These are phyloP conservation scores for Hysterium pulicare DNA, from an alignment of 2,329 filamentous ascomycete species.

Conservation along the genomic window DNA sequence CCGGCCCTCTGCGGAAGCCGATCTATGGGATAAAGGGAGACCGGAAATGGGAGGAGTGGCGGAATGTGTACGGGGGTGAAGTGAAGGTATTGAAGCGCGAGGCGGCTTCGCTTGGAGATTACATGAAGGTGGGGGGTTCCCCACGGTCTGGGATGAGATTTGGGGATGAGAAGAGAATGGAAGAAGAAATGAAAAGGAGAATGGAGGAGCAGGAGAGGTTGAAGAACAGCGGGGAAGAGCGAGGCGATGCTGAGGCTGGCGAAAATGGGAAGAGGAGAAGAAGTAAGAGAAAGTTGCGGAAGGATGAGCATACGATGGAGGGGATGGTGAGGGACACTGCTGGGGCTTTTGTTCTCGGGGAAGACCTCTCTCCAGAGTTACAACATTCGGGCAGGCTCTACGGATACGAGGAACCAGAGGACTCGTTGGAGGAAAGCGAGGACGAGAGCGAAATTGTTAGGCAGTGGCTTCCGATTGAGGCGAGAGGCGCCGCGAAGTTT, in stretches of 20 bases:
- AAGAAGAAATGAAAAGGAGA: background rate
- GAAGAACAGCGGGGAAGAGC: background rate
- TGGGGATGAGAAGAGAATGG: background rate
- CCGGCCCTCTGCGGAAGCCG: no score
- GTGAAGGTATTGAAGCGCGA: no score
- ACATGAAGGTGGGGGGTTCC: no score
- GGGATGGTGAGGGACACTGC: conserved; percentile 25
- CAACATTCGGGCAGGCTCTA: conserved; percentile 11
- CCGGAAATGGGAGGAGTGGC: no score
- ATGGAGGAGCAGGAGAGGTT: no score
- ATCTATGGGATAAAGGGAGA: no score
- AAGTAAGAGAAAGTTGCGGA: conserved; percentile 7
- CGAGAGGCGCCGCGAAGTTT: conserved; percentile 9
- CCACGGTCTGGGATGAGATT: no score
- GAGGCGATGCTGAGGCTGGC: conserved; percentile 5
- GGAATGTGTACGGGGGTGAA: no score
- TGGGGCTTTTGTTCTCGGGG: no score
- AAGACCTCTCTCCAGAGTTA: conserved; percentile 13
- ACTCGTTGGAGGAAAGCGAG: conserved; percentile 23
- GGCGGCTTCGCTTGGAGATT: no score
- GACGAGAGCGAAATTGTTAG: conserved; percentile 21
- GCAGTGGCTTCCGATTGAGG: conserved; percentile 3
- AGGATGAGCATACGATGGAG: conserved; percentile 20
- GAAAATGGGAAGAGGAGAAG: conserved; percentile 5
- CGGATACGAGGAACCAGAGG: conserved; percentile 1